Percentiles rank a stretch among this genome's conserved stretches.
phyloP scores from a whole-genome alignment of 2,329 filamentous ascomycete genomes.

The Helotiales sp. region DNA sequence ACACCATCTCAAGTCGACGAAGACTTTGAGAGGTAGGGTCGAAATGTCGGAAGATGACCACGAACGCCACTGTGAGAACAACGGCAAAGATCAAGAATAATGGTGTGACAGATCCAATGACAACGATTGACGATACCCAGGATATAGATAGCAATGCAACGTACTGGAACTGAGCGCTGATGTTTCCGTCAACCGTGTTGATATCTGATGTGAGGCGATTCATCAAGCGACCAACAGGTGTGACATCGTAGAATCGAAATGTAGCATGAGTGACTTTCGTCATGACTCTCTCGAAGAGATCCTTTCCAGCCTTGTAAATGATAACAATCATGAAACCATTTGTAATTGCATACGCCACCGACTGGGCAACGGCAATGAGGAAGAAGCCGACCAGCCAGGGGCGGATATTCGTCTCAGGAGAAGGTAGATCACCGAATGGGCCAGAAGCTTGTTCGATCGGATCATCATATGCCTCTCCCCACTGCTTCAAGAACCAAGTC shows the following conservation, averaged over 20 bases:
- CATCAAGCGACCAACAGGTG: conserved; percentile 87
- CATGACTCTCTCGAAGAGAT: conserved; percentile 76
- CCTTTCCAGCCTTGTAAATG: conserved; percentile 76
- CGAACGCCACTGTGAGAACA: conserved; percentile 68
- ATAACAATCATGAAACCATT: conserved; percentile 76
- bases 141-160: conserved; percentile 74
- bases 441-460: conserved; percentile 38
- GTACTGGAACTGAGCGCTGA: conserved; percentile 73
- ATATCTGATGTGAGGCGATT: conserved; percentile 92
- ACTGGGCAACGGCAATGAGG: conserved; percentile 64
- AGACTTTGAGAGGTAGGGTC: conserved; percentile 83
- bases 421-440: conserved; percentile 61
- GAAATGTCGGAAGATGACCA: conserved; percentile 76
- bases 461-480: conserved; percentile 75
- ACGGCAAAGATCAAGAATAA: conserved; percentile 75
- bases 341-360: conserved; percentile 63
- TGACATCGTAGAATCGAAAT: conserved; percentile 90
- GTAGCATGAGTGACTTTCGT: conserved; percentile 76
- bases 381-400: conserved; percentile 79
- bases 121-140: conserved; percentile 73
- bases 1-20: conserved; percentile 86
- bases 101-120: conserved; percentile 82
- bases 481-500: conserved; percentile 83
- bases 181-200: conserved; percentile 85
- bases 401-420: conserved; percentile 67